These are phyloP conservation scores for Hirschfeldia incana DNA, from an alignment of 345 rosid genomes.

Conservation along the genomic window DNA sequence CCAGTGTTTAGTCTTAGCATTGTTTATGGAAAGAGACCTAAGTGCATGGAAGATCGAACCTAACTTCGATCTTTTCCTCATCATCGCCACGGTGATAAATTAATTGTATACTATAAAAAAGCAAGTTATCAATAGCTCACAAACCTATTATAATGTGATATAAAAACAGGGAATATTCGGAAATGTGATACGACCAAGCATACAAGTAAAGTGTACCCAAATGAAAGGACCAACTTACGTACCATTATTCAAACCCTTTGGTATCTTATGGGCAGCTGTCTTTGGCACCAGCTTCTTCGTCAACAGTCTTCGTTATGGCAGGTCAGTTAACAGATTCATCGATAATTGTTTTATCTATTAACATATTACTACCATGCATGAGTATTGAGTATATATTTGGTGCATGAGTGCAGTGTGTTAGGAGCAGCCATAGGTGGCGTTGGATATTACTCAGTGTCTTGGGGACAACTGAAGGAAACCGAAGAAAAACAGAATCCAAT, in stretches of 20 bases:
- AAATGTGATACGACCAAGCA: slow-evolving; percentile 58
- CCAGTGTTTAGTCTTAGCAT: slow-evolving; percentile 57
- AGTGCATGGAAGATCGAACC: slow-evolving; percentile 66
- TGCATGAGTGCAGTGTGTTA: slow-evolving; percentile 49
- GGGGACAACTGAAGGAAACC: slow-evolving; percentile 60
- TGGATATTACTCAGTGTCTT: slow-evolving; percentile 57
- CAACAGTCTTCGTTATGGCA: slow-evolving; percentile 76
- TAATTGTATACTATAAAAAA: not conserved
- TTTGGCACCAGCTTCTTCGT: slow-evolving; percentile 70
- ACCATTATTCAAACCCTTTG: slow-evolving; percentile 77
- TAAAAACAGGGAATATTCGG: slow-evolving; percentile 58
- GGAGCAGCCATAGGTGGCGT: slow-evolving; percentile 65
- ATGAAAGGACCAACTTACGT: slow-evolving; percentile 68
- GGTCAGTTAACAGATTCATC: slow-evolving; percentile 40
- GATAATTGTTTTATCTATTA: not conserved
- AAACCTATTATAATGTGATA: not conserved
- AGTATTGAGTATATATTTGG: not conserved
- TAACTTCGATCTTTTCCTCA: slow-evolving; percentile 59
- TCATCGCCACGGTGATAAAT: slow-evolving; percentile 51
- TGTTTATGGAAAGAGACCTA: slow-evolving; percentile 60
- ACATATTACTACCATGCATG: slow-evolving; percentile 1
- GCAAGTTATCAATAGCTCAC: not conserved
- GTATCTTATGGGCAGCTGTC: slow-evolving; percentile 61
- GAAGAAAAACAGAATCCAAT: slow-evolving; percentile 39
- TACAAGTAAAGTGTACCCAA: slow-evolving; percentile 50